Evolutionary conservation across 2,329 filamentous ascomycete species (phyloP), one percentile per base, ranked within the genome.

Genomic region (Xylaria polymorpha): DNA sequence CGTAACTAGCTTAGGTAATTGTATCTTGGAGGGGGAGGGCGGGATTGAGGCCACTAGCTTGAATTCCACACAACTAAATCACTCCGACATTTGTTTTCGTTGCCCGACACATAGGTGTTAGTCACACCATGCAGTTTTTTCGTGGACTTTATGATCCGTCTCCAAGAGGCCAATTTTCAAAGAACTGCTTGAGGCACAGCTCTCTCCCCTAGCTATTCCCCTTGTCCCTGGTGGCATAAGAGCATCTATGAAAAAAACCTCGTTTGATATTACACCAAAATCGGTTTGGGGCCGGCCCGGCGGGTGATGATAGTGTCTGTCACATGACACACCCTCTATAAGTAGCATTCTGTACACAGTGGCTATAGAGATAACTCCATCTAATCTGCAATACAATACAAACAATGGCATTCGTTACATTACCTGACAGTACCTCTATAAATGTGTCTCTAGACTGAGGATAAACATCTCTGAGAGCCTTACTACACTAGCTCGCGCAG

Each of bases 281-380:
- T 12, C 6, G 6, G 46, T 46, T 46, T 39, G 7, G 59, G 53
- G 10, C 20, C 55, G 65, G 46, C 53, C 46, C 60, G 65, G 29
- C 8, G 18, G 39, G 12, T 46, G 10, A 15, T 39, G 22, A 22
- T 32, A 56, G 32, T 29, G 4, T 4, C 25, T 29, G 4, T 29
- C 25, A 29, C 25, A 29, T 29, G 25, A 29, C 25, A 29, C 25
- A n/a, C 25, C 25, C 25, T 29, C 2, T 4, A 29, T 29, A 29
- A 2, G 25, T 29, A 29, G 25, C 25, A 29, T 29, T 4, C 25
- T 29, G 4, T 29, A 29, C 25, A 29, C 25, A 29, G 25, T 29
- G 4, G 25, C 25, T 29, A 3, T 29, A 29, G 25, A 29, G 25
- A 29, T 3, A 29, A 4, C 25, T 29, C 25, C 3, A 29, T 29